These are phyloP conservation scores for Mycena rebaudengoi DNA, from an alignment of 768 basidiomycete species.

Conservation along the genomic window DNA sequence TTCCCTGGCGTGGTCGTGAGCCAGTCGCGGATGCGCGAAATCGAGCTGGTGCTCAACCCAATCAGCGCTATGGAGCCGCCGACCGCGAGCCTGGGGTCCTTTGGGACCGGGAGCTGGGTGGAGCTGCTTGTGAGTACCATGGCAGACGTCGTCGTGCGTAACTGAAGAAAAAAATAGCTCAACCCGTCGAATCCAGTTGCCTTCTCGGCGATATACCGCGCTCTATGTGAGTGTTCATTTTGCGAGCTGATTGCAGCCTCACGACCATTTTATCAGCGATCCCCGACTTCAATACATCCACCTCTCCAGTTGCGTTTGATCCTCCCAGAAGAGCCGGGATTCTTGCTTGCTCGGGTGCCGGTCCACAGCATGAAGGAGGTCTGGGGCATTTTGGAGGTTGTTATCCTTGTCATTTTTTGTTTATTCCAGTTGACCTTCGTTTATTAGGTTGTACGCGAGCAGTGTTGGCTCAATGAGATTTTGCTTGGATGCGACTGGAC, in stretches of 20 bases:
- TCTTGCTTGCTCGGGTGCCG: slow-evolving; percentile 72
- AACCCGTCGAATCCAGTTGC: slow-evolving; percentile 55
- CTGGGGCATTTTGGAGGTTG: slow-evolving; percentile 78
- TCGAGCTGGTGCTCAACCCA: slow-evolving; percentile 70
- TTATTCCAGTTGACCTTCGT: not conserved
- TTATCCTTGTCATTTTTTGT: not conserved
- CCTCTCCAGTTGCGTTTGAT: slow-evolving; percentile 73
- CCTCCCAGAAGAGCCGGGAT: slow-evolving; percentile 80
- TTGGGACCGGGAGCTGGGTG: slow-evolving; percentile 68
- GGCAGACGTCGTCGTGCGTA: not conserved
- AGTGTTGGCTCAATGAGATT: slow-evolving; percentile 86
- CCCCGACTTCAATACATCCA: slow-evolving; percentile 73
- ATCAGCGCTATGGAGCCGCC: slow-evolving; percentile 58
- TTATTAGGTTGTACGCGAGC: slow-evolving; percentile 77
- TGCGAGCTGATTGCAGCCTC: not conserved
- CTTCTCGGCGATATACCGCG: slow-evolving; percentile 73
- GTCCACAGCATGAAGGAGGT: slow-evolving; percentile 79
- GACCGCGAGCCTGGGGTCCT: slow-evolving; percentile 51
- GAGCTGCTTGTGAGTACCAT: slow-evolving; percentile 66
- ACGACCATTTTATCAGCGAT: slow-evolving; percentile 54
- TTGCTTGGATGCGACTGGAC: slow-evolving; percentile 69
- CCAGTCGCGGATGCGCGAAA: slow-evolving; percentile 76
- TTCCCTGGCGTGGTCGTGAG: slow-evolving; percentile 73
- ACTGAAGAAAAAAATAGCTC: slow-evolving; percentile 50
- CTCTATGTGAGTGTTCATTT: slow-evolving; percentile 60